Evolutionary conservation across 148 eudicot species (phyloP), one percentile per base, ranked within the genome.

Genomic region (Talinum fruticosum): DNA sequence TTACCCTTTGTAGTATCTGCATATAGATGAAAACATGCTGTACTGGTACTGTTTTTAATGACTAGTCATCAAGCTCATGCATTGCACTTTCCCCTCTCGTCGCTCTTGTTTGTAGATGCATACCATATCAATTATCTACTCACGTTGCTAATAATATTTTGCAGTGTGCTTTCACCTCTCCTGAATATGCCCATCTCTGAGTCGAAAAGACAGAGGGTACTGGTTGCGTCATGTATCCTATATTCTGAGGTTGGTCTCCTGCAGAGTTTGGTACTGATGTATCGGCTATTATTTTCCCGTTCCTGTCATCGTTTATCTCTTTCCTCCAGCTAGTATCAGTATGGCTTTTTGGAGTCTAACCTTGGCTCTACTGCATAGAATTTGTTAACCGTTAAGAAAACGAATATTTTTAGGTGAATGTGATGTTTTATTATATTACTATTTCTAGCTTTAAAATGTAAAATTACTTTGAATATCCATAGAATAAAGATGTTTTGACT

Each of bases 151-250:
- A 32, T 71, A 28, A 72, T 86, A 76, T 26, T 83, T 8, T 88
- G 82, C 97, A 96, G 99, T 80, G 99, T 96, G 81, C 93, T 96
- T 81, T 93, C 99, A 53, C 99, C 99, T 69, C 82, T 96, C 66
- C 83, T 96, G 72, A 93, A 93, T 86, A 93, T 93, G 98, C 95
- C 98, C 71, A 90, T 96, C 74, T 85, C 99, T 13, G 98, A 96
- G 88, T 89, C 98, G 69, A 96, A 90, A 87, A 85, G 99, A 80
- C 99, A 96, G 88, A 85, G 99, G 86, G 99, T 96, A 41, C 83
- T 96, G 88, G 99, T 91, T 83, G 91, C 99, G 67, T 93, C 92
- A 26, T 93, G 95, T 72, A 86, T 93, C 75, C 89, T 96, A 12
- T 96, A 90, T 89, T 91, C 99, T 64, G 99, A 96, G 98, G 99